Evolutionary conservation across 2,329 filamentous ascomycete genomes (phyloP).

Genomic region (Monilinia fructicola): DNA sequence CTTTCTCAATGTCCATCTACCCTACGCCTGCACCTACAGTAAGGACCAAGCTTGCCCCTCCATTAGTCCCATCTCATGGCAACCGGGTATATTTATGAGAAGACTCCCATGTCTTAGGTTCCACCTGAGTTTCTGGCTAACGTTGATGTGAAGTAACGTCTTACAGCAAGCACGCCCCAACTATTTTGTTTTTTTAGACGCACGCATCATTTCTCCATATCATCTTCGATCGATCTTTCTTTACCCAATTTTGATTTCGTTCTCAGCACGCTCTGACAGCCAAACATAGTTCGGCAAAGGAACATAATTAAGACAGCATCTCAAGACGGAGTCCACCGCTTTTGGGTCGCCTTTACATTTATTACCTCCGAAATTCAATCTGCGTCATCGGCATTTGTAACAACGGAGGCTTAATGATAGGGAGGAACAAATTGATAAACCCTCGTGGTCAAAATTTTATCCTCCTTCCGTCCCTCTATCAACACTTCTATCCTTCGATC

Average conservation of each 20-base stretch:
- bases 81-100: constrained; percentile 6
- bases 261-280: background rate
- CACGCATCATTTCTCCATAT: background rate
- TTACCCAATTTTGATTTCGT: background rate
- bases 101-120: background rate
- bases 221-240: background rate
- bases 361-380: background rate
- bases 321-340: background rate
- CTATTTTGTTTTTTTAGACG: background rate
- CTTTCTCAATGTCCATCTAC: constrained; percentile 6
- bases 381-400: background rate
- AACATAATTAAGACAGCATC: background rate
- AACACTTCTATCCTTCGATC: background rate
- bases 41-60: constrained; percentile 4
- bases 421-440: background rate
- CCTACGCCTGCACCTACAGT: too few species aligned
- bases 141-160: constrained; percentile 17
- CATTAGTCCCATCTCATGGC: constrained; percentile 11
- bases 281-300: background rate
- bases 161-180: constrained; percentile 11
- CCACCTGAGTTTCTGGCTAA: constrained; percentile 19
- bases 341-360: background rate
- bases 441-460: constrained; percentile 12
- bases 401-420: constrained; percentile 4
- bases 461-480: background rate